A percentile compares a stretch with the other conserved stretches of the same genome.
Evolutionary conservation across 2,329 filamentous ascomycete genomes (phyloP).

Genomic region (Bretziella fagacearum): DNA sequence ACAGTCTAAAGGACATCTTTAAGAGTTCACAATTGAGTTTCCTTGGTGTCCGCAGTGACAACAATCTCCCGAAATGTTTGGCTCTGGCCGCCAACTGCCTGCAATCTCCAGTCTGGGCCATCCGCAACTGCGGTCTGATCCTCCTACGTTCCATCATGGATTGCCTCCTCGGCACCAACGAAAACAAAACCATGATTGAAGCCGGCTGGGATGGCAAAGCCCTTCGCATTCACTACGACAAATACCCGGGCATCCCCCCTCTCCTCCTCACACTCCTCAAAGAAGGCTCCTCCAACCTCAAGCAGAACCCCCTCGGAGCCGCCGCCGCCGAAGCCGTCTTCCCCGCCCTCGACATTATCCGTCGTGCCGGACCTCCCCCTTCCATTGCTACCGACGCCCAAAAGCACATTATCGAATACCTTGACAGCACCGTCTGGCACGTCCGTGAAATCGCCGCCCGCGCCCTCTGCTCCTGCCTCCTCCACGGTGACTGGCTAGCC

Average conservation of each 20-base stretch:
- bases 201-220: conserved; percentile 47
- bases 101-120: conserved; percentile 76
- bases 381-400: conserved; percentile 37
- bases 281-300: conserved; percentile 30
- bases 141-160: conserved; percentile 76
- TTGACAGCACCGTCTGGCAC: conserved; percentile 59
- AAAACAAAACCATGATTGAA: conserved; percentile 47
- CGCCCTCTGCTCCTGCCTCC: conserved; percentile 47
- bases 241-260: conserved; percentile 46
- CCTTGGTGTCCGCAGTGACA: conserved; percentile 55
- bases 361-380: conserved; percentile 50
- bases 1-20: conserved; percentile 84
- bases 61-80: conserved; percentile 55
- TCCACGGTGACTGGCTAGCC: conserved; percentile 33
- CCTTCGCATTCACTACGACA: conserved; percentile 50
- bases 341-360: conserved; percentile 65
- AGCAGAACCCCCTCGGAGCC: conserved; percentile 22
- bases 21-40: conserved; percentile 62
- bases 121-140: conserved; percentile 83
- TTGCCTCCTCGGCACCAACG: conserved; percentile 56
- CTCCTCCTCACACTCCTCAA: conserved; percentile 48
- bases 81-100: conserved; percentile 67
- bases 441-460: conserved; percentile 65
- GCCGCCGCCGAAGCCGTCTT: conserved; percentile 54
- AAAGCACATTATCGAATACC: conserved; percentile 40